Conservation (phyloP, 352 stramenopile species). For the Albugo laibachii region DNA sequence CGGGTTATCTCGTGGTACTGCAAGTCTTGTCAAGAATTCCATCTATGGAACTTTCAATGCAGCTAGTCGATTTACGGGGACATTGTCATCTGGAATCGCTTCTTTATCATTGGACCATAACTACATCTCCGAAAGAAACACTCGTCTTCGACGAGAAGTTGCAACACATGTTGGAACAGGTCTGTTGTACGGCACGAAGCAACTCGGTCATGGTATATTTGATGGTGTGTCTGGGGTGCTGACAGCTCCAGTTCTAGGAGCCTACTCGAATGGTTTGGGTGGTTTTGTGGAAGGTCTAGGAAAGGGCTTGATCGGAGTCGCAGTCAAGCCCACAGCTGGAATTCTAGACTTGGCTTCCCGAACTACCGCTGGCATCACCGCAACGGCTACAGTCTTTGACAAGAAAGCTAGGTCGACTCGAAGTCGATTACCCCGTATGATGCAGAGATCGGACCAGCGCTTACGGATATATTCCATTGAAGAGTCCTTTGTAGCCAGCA, state of each 20-base stretch:
- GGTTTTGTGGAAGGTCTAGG: conserved; percentile 80
- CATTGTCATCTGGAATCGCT: conserved; percentile 79
- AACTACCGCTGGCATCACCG: conserved; percentile 64
- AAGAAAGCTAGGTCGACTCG: conserved; percentile 42
- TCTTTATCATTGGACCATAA: conserved; percentile 77
- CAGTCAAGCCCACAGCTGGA: conserved; percentile 73
- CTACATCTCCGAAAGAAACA: conserved; percentile 72
- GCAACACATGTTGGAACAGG: conserved; percentile 71
- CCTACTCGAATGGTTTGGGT: conserved; percentile 75
- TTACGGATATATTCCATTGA: conserved; percentile 57
- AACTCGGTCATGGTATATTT: conserved; percentile 80
- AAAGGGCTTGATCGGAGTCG: conserved; percentile 72
- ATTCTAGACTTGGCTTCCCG: conserved; percentile 65
- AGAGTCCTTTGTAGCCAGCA: conserved; percentile 40
- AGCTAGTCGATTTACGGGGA: conserved; percentile 84
- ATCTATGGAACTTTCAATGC: conserved; percentile 85
- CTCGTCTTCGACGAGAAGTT: conserved; percentile 56
- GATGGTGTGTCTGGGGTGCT: conserved; percentile 82
- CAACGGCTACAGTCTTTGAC: conserved; percentile 66
- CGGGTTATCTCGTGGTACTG: conserved; percentile 74
- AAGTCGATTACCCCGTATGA: conserved; percentile 50
- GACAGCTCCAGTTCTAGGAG: conserved; percentile 75
- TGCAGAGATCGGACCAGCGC: conserved; percentile 53
- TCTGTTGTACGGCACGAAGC: conserved; percentile 74
- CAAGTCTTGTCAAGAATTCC: conserved; percentile 79